These are phyloP conservation scores for Besnoitia besnoiti DNA, from an alignment of 169 alveolate species.

Conservation along the genomic window DNA sequence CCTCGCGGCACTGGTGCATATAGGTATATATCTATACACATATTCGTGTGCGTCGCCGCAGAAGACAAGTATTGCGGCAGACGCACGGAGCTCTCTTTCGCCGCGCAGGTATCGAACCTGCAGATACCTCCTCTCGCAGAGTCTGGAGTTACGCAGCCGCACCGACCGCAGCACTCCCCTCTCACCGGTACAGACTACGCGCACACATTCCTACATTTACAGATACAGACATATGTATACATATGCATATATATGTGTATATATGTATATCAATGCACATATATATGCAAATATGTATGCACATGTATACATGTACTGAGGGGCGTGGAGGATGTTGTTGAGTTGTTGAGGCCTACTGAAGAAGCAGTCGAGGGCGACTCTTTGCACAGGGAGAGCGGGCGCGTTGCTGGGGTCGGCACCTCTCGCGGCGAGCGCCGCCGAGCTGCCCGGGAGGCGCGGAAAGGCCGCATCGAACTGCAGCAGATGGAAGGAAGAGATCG, in stretches of 20 bases:
- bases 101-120: too few relatives aligned
- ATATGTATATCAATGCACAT: background rate
- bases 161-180: too few relatives aligned
- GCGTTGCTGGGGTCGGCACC: background rate
- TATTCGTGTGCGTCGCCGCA: too few relatives aligned
- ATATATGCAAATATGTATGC: background rate
- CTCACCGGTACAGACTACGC: background rate
- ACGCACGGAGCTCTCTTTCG: too few relatives aligned
- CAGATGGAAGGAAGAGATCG: conserved; percentile 19
- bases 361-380: conserved; percentile 14
- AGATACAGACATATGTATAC: too few relatives aligned
- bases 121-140: too few relatives aligned
- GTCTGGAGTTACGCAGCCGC: too few relatives aligned
- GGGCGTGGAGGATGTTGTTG: too few relatives aligned
- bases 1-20: too few relatives aligned
- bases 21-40: too few relatives aligned
- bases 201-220: background rate
- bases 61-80: too few relatives aligned
- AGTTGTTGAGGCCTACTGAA: background rate
- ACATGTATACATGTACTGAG: background rate
- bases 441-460: background rate
- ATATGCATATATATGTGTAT: too few relatives aligned
- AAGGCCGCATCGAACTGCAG: background rate
- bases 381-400: background rate
- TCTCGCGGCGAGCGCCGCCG: background rate